These are phyloP conservation scores for Helicocarpus griseus DNA, from an alignment of 2,329 filamentous ascomycete genomes.

Conservation along the genomic window DNA sequence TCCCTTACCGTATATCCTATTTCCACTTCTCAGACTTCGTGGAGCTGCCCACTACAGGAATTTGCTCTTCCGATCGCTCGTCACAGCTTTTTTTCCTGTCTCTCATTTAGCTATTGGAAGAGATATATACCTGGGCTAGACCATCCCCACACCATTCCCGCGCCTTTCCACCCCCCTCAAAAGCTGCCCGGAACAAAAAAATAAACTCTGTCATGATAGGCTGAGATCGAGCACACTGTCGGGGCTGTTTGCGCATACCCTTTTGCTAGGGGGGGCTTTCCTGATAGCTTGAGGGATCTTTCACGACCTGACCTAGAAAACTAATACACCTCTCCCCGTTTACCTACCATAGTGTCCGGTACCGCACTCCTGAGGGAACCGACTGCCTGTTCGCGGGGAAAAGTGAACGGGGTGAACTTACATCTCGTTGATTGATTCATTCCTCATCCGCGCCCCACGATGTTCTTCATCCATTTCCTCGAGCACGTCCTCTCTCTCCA, in stretches of 20 bases:
- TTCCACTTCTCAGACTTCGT: no score
- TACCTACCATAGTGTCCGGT: no score
- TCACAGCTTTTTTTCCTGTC: neutral
- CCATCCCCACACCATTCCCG: neutral
- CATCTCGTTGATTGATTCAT: neutral
- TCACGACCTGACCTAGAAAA: no score
- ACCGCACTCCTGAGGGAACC: no score
- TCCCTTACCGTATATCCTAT: no score
- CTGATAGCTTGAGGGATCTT: neutral
- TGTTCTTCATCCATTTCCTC: constrained; percentile 98
- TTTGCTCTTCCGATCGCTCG: neutral
- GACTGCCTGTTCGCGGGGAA: no score
- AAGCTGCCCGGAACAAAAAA: neutral
- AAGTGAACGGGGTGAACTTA: neutral
- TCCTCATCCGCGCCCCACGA: constrained; percentile 34
- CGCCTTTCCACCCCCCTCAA: neutral
- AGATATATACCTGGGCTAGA: neutral
- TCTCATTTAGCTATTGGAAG: neutral
- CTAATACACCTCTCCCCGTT: no score
- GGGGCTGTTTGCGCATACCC: neutral
- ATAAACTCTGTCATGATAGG: neutral
- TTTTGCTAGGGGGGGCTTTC: neutral
- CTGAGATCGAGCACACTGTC: neutral
- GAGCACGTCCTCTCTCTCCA: constrained; percentile 91
- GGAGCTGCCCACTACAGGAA: no score